A percentile compares a stretch with the other conserved stretches of the same genome.
Evolutionary conservation across 495 filamentous ascomycete genomes (phyloP).

Genomic region (Jackrogersella minutella): DNA sequence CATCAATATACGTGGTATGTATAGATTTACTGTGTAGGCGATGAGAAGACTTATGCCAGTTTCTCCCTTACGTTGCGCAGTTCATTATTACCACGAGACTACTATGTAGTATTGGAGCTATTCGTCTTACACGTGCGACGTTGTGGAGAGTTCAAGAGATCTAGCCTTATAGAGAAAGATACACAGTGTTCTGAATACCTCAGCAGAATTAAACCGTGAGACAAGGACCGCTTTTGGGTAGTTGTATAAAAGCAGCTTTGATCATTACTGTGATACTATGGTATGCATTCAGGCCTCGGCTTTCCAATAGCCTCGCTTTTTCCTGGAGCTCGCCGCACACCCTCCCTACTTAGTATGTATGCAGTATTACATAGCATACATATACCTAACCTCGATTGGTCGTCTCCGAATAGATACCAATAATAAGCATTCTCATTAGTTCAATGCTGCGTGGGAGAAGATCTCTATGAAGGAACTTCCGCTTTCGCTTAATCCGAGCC

Average conservation of each 20-base stretch:
- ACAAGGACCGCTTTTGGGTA: no score
- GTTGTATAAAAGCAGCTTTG: no score
- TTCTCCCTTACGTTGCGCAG: conserved; percentile 16
- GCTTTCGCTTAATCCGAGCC: conserved; percentile 27
- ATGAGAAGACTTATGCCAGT: conserved; percentile 1
- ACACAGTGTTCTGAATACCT: conserved; percentile 12
- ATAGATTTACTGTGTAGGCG: conserved; percentile 9
- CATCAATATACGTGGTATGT: conserved; percentile 9
- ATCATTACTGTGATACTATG: not conserved
- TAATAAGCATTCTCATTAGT: conserved; percentile 18
- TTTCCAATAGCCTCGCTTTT: conserved; percentile 24
- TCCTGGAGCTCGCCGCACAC: conserved; percentile 14
- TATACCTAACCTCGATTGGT: conserved; percentile 19
- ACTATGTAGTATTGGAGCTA: conserved; percentile 8
- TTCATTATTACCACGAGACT: conserved; percentile 18
- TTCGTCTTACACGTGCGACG: conserved; percentile 24
- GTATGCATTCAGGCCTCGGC: not conserved
- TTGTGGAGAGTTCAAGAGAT: conserved; percentile 31
- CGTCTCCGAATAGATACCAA: conserved; percentile 10
- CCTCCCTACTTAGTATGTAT: conserved; percentile 6
- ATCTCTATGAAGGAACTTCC: conserved; percentile 28
- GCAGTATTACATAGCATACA: conserved; percentile 1
- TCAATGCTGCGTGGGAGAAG: conserved; percentile 9
- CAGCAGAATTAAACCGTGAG: conserved; percentile 20
- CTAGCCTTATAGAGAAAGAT: conserved; percentile 24